A percentile compares a stretch with the other conserved stretches of the same genome.
These are phyloP conservation scores for Eutypa lata DNA, from an alignment of 2,329 filamentous ascomycete genomes.

Conservation along the genomic window DNA sequence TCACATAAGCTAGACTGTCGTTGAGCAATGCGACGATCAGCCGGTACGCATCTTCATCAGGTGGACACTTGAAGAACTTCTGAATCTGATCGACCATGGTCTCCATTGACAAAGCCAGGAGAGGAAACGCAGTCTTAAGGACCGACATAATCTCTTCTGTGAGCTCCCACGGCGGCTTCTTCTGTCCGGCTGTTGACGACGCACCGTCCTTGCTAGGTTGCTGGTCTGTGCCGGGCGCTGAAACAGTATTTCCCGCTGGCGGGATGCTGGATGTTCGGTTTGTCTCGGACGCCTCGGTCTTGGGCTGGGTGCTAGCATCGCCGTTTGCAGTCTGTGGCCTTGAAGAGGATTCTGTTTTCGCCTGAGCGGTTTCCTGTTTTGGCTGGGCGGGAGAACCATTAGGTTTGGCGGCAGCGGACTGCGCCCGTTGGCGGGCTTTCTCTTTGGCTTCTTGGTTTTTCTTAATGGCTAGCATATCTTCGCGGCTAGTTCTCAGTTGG, in stretches of 20 bases:
- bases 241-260: slow-evolving; percentile 17
- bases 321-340: slow-evolving; percentile 52
- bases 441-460: slow-evolving; percentile 80
- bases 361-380: slow-evolving; percentile 52
- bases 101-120: slow-evolving; percentile 96
- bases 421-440: slow-evolving; percentile 50
- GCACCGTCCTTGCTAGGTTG: slow-evolving; percentile 24
- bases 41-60: slow-evolving; percentile 95
- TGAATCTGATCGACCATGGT: slow-evolving; percentile 99
- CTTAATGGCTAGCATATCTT: slow-evolving; percentile 91
- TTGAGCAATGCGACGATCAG: slow-evolving; percentile 97
- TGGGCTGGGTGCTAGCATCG: slow-evolving; percentile 38
- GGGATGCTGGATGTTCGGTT: slow-evolving; percentile 19
- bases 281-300: slow-evolving; percentile 41
- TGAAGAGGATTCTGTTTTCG: slow-evolving; percentile 36
- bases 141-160: slow-evolving; percentile 94
- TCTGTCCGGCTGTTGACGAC: slow-evolving; percentile 36
- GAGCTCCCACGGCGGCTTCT: slow-evolving; percentile 91
- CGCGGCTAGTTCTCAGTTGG: slow-evolving; percentile 85
- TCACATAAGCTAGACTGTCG: slow-evolving; percentile 89
- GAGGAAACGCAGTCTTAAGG: slow-evolving; percentile 93
- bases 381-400: slow-evolving; percentile 45
- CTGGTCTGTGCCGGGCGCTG: slow-evolving; percentile 22
- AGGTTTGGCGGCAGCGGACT: slow-evolving; percentile 42
- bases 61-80: slow-evolving; percentile 98